Evolutionary conservation across 345 rosid genomes (phyloP), one percentile per base, ranked within the genome.

Genomic region (Anastatica hierochuntica): DNA sequence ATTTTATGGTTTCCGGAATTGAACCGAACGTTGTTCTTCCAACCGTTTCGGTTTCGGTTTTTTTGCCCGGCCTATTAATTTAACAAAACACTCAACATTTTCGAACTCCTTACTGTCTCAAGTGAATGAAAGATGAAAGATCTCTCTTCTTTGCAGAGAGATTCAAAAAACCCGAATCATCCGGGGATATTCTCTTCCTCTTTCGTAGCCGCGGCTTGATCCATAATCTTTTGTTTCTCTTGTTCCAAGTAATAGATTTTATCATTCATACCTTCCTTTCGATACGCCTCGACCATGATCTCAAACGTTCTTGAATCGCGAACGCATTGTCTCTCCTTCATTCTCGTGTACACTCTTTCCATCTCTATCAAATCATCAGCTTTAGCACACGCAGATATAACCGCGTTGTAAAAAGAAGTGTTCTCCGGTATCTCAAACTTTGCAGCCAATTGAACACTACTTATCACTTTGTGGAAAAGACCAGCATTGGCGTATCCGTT

Each of bases 361-460:
- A 90, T 87, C 82, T 90, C 96, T 74, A 82, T 66, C 61, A 87
- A 63, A 73, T 87, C 98, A 31, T 78, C 84, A 0, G 94, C 86
- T 71, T 67, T 87, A 0, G 79, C 88, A 43, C 90, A 87, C 1
- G 94, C 95, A 5, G 76, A 74, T 61, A 90, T 76, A 10, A 90
- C 77, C 0, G 94, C 80, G 46, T 84, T 90, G 51, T 65, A 81
- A 30, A 87, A 83, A 2, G 81, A 26, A 6, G 85, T 77, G 7
- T 82, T 78, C 76, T 84, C 92, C 0, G 90, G 73, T 57, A 90
- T 82, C 71, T 87, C 85, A 49, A 75, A 76, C 79, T 72, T 90
- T 5, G 83, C 72, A 30, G 94, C 96, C 61, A 90, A 52, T 57
- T 70, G 76, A 37, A 82, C 95, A 37, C 75, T 66, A 71, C 77